Conservation (phyloP, 805 yeast species). For the Pichia gijzeniarum region DNA sequence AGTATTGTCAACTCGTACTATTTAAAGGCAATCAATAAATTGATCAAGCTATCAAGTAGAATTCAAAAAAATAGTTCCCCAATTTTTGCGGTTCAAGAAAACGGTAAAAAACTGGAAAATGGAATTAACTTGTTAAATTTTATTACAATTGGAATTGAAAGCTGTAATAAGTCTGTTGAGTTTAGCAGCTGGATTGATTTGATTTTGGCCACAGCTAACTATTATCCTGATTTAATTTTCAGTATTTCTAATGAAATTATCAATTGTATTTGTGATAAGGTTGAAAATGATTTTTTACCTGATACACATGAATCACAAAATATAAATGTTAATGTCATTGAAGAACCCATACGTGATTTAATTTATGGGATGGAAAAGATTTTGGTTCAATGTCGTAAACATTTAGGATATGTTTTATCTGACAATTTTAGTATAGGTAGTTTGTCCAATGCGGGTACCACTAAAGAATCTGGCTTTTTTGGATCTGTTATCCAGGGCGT, state of each 20-base stretch:
- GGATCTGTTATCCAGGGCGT: slow-evolving; percentile 74
- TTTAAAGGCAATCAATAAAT: slow-evolving; percentile 18
- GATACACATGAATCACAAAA: neutral
- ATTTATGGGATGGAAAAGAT: slow-evolving; percentile 62
- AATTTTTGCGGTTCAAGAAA: slow-evolving; percentile 1
- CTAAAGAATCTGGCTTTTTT: slow-evolving; percentile 46
- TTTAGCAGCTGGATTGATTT: slow-evolving; percentile 26
- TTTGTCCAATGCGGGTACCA: slow-evolving; percentile 18
- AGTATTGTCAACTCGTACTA: slow-evolving; percentile 17
- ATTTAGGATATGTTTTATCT: slow-evolving; percentile 27
- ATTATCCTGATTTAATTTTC: slow-evolving; percentile 25
- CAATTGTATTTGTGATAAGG: slow-evolving; percentile 24
- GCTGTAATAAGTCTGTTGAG: slow-evolving; percentile 19
- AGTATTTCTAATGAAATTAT: slow-evolving; percentile 20
- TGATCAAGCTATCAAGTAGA: slow-evolving; percentile 24
- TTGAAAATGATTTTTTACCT: slow-evolving; percentile 20
- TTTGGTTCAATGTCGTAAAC: slow-evolving; percentile 52
- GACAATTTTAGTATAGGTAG: slow-evolving; percentile 16
- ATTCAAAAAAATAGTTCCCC: slow-evolving; percentile 11
- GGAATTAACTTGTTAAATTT: slow-evolving; percentile 22
- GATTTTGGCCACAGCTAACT: slow-evolving; percentile 18
- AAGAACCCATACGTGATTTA: slow-evolving; percentile 39
- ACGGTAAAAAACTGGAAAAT: neutral
- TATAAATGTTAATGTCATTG: slow-evolving; percentile 15
- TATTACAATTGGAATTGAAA: slow-evolving; percentile 22